Conservation (phyloP, 192 early-diverging fungal genomes). For the Coemansia sp. region DNA sequence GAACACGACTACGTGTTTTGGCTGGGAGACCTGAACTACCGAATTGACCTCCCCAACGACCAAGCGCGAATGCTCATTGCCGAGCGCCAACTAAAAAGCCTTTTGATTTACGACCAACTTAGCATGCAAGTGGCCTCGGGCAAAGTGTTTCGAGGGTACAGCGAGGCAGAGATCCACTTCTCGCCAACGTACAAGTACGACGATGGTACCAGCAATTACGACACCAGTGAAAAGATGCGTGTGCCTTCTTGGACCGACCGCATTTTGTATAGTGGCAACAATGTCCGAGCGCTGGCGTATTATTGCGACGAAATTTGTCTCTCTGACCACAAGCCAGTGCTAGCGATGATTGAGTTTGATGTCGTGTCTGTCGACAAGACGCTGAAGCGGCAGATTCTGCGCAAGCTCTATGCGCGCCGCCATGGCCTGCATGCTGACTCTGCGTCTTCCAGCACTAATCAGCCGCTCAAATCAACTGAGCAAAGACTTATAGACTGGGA, state of each 20-base stretch:
- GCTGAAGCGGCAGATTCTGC: conserved; percentile 27
- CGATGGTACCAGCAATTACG: conserved; percentile 72
- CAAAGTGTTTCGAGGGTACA: conserved; percentile 70
- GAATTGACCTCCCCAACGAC: conserved; percentile 72
- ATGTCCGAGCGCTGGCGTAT: conserved; percentile 26
- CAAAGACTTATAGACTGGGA: conserved; percentile 40
- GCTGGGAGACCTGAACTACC: conserved; percentile 95
- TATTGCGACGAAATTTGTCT: conserved; percentile 43
- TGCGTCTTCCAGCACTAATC: background rate
- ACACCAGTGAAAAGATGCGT: conserved; percentile 90
- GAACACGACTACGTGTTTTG: conserved; percentile 81
- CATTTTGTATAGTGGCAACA: conserved; percentile 53
- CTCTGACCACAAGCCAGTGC: conserved; percentile 51
- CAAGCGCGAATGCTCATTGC: conserved; percentile 47
- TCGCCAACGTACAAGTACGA: conserved; percentile 99
- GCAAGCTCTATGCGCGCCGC: conserved; percentile 23
- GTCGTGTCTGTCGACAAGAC: conserved; percentile 43
- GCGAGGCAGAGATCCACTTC: conserved; percentile 76
- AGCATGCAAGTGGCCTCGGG: conserved; percentile 56
- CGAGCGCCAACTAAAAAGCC: conserved; percentile 43
- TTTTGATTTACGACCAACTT: conserved; percentile 61
- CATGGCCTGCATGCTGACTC: conserved; percentile 2
- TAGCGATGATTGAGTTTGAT: conserved; percentile 39
- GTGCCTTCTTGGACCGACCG: conserved; percentile 97
- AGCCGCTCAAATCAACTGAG: background rate